phyloP scores from a whole-genome alignment of 768 basidiomycete genomes.

The Rhodocollybia butyracea region DNA sequence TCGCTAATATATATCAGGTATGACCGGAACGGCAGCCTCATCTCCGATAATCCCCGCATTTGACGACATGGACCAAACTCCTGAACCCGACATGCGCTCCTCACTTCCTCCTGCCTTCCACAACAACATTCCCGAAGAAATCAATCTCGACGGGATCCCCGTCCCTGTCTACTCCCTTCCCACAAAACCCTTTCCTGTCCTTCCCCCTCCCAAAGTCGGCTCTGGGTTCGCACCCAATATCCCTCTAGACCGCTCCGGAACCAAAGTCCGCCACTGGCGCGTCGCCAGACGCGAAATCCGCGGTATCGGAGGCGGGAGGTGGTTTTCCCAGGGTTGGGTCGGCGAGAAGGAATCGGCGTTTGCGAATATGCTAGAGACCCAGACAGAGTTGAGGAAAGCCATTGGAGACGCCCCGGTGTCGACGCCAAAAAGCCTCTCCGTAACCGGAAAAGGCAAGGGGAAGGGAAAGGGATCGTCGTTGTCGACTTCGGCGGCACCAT shows the following conservation, averaged over 20 bases:
- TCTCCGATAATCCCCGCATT: constrained; percentile 58
- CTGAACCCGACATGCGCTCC: constrained; percentile 47
- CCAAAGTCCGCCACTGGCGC: constrained; percentile 69
- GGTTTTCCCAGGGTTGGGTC: constrained; percentile 81
- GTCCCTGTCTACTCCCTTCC: constrained; percentile 77
- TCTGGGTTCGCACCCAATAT: constrained; percentile 62
- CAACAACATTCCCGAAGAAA: constrained; percentile 34
- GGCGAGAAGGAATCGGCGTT: constrained; percentile 77
- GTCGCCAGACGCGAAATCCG: constrained; percentile 72
- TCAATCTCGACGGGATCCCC: constrained; percentile 55
- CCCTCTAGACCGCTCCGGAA: constrained; percentile 61
- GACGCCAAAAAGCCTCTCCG: no score
- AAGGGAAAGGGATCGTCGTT: constrained; percentile 43
- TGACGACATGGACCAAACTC: constrained; percentile 37
- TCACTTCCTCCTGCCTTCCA: constrained; percentile 19
- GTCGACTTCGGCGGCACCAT: constrained; percentile 49
- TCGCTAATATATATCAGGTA: constrained; percentile 34
- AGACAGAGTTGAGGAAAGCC: constrained; percentile 24
- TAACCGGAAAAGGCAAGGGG: constrained; percentile 33
- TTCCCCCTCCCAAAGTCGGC: constrained; percentile 71
- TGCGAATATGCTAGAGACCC: constrained; percentile 32
- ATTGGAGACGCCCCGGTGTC: constrained; percentile 45
- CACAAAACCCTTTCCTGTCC: constrained; percentile 80
- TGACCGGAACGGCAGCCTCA: constrained; percentile 69
- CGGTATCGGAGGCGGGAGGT: constrained; percentile 80